These are phyloP conservation scores for Aspergillus nomiae DNA, from an alignment of 2,329 filamentous ascomycete genomes.

Conservation along the genomic window DNA sequence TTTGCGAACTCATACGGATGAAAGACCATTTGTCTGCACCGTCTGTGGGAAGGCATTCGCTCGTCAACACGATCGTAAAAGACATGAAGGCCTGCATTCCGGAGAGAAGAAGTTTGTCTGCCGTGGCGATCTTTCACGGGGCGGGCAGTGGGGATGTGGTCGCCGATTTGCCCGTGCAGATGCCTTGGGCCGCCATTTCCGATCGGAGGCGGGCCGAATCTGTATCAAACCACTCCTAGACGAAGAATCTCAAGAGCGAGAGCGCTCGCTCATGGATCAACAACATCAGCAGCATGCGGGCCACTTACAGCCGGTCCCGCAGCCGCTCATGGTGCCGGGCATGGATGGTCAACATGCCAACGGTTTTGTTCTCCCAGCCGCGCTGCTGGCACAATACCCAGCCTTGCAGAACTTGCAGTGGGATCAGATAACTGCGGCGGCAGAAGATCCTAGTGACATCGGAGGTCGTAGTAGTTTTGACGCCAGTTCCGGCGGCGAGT, in stretches of 20 bases:
- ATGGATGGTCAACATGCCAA: constrained; percentile 59
- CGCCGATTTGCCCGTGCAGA: constrained; percentile 93
- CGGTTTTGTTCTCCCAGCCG: constrained; percentile 77
- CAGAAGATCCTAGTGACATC: constrained; percentile 60
- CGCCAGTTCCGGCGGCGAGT: constrained; percentile 47
- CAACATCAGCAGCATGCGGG: constrained; percentile 61
- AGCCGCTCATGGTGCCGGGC: constrained; percentile 63
- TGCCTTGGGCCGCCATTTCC: constrained; percentile 89
- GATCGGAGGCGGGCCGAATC: constrained; percentile 90
- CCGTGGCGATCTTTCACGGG: constrained; percentile 81
- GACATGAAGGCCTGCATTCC: constrained; percentile 92
- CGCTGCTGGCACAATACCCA: constrained; percentile 87
- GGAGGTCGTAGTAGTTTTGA: constrained; percentile 63
- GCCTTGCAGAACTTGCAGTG: constrained; percentile 90
- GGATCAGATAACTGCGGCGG: constrained; percentile 68
- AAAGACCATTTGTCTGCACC: constrained; percentile 94
- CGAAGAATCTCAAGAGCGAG: constrained; percentile 83
- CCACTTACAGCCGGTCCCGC: constrained; percentile 57
- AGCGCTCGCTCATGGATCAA: constrained; percentile 74
- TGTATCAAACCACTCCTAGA: constrained; percentile 98
- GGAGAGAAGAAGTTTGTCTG: constrained; percentile 99
- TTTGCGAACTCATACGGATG: constrained; percentile 92
- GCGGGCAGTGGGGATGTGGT: constrained; percentile 88
- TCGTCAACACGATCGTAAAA: constrained; percentile 93
- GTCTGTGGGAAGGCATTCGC: constrained; percentile 98